Percentiles rank a stretch among this genome's conserved stretches.
Evolutionary conservation across 177 flowering plant genomes (phyloP).

Genomic region (Vitis hybrid): DNA sequence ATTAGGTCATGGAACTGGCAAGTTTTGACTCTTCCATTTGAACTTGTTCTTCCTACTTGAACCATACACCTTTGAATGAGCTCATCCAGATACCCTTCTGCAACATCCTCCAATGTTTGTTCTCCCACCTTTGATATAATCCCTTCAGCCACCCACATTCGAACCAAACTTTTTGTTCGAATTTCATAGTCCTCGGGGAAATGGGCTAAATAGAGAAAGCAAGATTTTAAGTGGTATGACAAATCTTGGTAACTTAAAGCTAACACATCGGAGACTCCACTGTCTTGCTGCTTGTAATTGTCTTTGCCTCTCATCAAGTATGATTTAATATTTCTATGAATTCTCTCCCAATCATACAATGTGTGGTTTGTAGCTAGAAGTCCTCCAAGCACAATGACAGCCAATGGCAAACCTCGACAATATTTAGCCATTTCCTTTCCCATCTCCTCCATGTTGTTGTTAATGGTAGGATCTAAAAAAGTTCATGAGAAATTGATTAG

Average conservation of each 20-base stretch:
- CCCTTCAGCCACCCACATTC: no score
- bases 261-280: background rate
- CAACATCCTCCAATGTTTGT: no score
- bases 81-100: no score
- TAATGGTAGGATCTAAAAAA: no score
- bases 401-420: constrained; percentile 6
- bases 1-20: constrained; percentile 21
- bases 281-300: background rate
- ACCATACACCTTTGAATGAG: no score
- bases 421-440: background rate
- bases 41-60: background rate
- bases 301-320: background rate
- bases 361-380: constrained; percentile 2
- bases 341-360: background rate
- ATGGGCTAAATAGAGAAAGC: no score
- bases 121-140: no score
- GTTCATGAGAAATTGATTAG: no score
- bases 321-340: background rate
- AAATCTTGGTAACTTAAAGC: no score
- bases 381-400: constrained; percentile 4
- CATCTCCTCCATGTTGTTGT: background rate
- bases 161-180: no score
- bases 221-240: no score
- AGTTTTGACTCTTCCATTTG: constrained; percentile 2
- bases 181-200: no score